phyloP scores from a whole-genome alignment of 192 early-diverging fungal species.

The Geosiphon pyriformis region DNA sequence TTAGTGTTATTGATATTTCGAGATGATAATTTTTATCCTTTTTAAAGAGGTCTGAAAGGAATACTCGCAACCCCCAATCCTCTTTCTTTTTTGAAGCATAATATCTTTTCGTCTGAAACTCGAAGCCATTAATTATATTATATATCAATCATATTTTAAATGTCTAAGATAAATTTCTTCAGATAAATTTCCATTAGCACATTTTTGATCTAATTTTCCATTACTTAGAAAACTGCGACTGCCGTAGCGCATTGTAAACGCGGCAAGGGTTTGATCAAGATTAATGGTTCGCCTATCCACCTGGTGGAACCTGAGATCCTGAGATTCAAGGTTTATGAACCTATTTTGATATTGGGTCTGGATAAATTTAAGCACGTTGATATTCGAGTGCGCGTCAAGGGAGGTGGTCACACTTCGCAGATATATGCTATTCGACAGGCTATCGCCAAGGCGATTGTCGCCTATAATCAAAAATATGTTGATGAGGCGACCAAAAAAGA shows the following conservation, averaged over 20 bases:
- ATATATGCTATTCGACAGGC: slow-evolving; percentile 99
- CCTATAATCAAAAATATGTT: slow-evolving; percentile 99
- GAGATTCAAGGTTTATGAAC: slow-evolving; percentile 98
- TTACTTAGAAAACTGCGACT: slow-evolving; percentile 89
- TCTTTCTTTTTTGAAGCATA: background rate
- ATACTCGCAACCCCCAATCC: background rate
- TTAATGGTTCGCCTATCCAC: slow-evolving; percentile 96
- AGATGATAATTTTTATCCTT: too few relatives aligned
- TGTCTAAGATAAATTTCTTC: too few relatives aligned
- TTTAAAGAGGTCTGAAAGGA: too few relatives aligned
- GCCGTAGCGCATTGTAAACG: slow-evolving; percentile 99
- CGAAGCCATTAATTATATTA: too few relatives aligned
- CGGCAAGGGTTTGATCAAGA: slow-evolving; percentile 93
- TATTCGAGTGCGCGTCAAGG: slow-evolving; percentile 94
- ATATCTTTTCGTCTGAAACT: too few relatives aligned
- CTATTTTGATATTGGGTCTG: slow-evolving; percentile 91
- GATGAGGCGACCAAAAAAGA: slow-evolving; percentile 99
- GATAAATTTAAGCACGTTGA: slow-evolving; percentile 95
- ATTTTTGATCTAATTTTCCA: too few relatives aligned
- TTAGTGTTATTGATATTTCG: slow-evolving; percentile 25
- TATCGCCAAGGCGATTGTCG: slow-evolving; percentile 98
- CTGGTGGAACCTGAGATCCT: slow-evolving; percentile 96
- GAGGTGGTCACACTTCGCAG: slow-evolving; percentile 97
- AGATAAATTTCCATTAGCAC: too few relatives aligned
- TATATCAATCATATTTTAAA: too few relatives aligned